Base-by-base conservation (phyloP, 129 eudicot genomes). In the Deinandra increscens region DNA sequence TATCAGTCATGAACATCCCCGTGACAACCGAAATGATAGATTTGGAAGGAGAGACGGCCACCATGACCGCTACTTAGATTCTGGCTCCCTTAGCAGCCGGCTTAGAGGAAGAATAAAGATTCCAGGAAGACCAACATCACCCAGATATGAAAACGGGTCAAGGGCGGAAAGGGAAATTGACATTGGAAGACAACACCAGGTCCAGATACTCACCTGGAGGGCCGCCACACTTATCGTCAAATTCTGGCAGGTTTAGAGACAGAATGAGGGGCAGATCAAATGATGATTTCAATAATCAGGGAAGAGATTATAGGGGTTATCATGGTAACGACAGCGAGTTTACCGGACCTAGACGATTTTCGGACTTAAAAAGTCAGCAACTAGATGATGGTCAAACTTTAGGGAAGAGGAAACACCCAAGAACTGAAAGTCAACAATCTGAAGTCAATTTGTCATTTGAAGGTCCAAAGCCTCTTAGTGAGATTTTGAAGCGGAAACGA, bases 401-500 rank as follows among this genome's bases (percentile, higher is more conserved):
- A 53, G 91, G 87, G 56, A 92, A 92, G 85, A 81, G 96, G 78
- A 88, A 82, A 80, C 81, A 70, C 72, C 71, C 79, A 9, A 81
- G 69, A 74, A 66, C 62, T 26, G 95, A 85, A 18, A 70, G 75
- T 42, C 83, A 74, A 33, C 83, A 77, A 41, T 69, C 72, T 33
- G 96, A 75, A 37, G 81, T 56, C 39, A 81, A 66, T 22, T 3
- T 70, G 68, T 74, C 91, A 0, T 88, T 92, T 80, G 96, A 92
- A 77, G 96, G 96, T 31, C 98, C 98, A 10, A 92, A 86, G 80
- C 90, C 98, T 38, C 81, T 92, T 11, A 77, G 95, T 77, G 98
- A 92, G 83, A 92, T 92, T 77, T 60, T 92, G 43, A 92, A 92
- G 86, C 83, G 89, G 26, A 88, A 92, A 81, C 85, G 88, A 83